Evolutionary conservation across 345 rosid species (phyloP), one percentile per base, ranked within the genome.

Genomic region (Aurinia saxatilis): DNA sequence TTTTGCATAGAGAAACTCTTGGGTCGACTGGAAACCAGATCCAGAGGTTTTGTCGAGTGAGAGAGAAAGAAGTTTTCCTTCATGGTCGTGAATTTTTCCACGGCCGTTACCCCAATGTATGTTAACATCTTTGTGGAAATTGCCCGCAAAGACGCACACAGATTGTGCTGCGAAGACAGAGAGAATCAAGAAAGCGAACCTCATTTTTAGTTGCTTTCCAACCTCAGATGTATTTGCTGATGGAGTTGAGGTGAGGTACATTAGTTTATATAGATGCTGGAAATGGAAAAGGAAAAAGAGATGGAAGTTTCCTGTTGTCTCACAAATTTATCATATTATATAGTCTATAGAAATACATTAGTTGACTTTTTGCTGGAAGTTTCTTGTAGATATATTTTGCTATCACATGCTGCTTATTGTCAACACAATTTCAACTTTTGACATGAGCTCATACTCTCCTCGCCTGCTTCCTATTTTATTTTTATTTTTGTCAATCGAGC

Each of bases 41-140:
- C 90, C 90, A 0, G 90, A 84, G 16, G 73, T 50, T 52, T 71
- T 65, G 65, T 84, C 90, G 0, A 82, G 87, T 1, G 80, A 74
- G 1, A 84, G 81, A 65, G 83, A 80, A 31, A 84, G 80, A 25
- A 79, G 84, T n/a, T 70, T 71, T 2, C 90, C 90, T 1, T 72
- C 67, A 11, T 66, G 71, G 51, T 82, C 67, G 40, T 63, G 78
- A 25, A 84, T 60, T 76, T 74, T 80, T 57, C 55, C 87, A n/a
- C 90, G 77, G 10, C 84, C 90, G 65, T 65, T 69, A 8, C 90
- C 90, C 87, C 90, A 84, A 6, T 80, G 76, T 21, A 84, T 53
- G 8, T 84, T 70, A 33, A 76, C 77, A 11, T 80, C 76, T 14
- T 71, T 62, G 57, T 63, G 63, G 63, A 84, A 78, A 48, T 75